Base-by-base conservation (phyloP, 805 yeast genomes). In the Starmera dryadoides region DNA sequence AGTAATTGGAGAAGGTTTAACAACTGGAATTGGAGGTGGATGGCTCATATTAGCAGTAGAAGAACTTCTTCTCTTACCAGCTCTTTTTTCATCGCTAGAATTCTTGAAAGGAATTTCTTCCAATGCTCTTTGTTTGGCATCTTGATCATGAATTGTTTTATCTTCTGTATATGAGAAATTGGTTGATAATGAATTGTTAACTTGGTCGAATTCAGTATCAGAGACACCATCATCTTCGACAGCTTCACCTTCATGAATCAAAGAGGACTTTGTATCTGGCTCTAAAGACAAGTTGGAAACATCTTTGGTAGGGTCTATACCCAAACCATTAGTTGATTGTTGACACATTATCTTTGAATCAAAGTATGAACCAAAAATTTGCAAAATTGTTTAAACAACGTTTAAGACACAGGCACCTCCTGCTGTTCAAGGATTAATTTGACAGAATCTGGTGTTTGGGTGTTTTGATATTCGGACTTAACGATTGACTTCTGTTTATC, bases 91-190 rank as follows among this genome's bases (percentile, higher is more conserved):
- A 28, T 44, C 48, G 17, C 29, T 31, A 25, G 44, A 39, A 16
- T 33, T 36, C 48, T 47, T 50, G 30, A 75, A 56, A 28, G 73
- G 66, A 18, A 55, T 39, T 23, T 50, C 59, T 42, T 73, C 74
- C 44, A 78, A 64, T 0, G 87, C 85, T 42, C 71, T 68, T 29
- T 76, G 55, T 50, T 81, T 82, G 49, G 84, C 77, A 45, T 81
- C 86, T 42, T 80, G 79, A 38, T 79, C 87, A 50, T 71, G 72
- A 49, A 82, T 65, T 50, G 68, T 64, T 50, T 69, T 69, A 46
- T 82, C 89, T 49, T 83, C 87, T 6, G 77, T 73, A 37, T 79
- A 68, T 1, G 86, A 76, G 50, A 68, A 81, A 53, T 80, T 81
- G 8, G 85, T 72, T 18, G 75, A 66, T 10, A 50, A 36, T 1